phyloP scores from a whole-genome alignment of 2,329 filamentous ascomycete species.

The Hymenoscyphus scutula region DNA sequence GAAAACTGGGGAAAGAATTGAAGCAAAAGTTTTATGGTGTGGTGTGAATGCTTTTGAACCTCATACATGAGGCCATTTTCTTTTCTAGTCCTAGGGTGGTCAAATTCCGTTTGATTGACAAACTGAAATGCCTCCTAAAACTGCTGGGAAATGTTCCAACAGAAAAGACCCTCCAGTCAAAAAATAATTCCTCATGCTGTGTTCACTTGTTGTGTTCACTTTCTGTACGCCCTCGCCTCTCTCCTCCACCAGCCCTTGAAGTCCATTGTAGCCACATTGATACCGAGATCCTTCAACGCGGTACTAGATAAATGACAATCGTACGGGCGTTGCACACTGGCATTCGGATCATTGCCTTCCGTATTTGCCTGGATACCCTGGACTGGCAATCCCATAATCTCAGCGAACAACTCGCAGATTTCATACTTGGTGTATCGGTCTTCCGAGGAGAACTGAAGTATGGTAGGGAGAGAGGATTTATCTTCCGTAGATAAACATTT shows the following conservation, averaged over 20 bases:
- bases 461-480: slow-evolving; percentile 56
- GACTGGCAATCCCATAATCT: slow-evolving; percentile 73
- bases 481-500: slow-evolving; percentile 59
- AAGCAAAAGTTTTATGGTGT: no score
- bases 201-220: slow-evolving; percentile 28
- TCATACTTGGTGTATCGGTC: slow-evolving; percentile 87
- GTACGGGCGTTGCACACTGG: slow-evolving; percentile 74
- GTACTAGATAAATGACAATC: slow-evolving; percentile 84
- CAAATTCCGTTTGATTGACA: not conserved
- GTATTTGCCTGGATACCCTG: slow-evolving; percentile 67
- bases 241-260: slow-evolving; percentile 81
- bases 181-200: not conserved
- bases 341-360: slow-evolving; percentile 68
- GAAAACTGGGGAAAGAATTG: no score
- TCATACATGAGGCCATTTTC: not conserved
- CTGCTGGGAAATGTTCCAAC: not conserved
- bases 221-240: slow-evolving; percentile 54
- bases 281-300: slow-evolving; percentile 68
- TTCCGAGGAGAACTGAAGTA: slow-evolving; percentile 85
- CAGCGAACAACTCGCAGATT: slow-evolving; percentile 74
- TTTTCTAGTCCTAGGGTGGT: not conserved
- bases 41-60: no score
- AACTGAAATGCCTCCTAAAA: not conserved
- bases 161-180: not conserved
- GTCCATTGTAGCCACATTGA: slow-evolving; percentile 70